Base-by-base conservation (phyloP, 2,329 filamentous ascomycete genomes). In the Trichophyton verrucosum region DNA sequence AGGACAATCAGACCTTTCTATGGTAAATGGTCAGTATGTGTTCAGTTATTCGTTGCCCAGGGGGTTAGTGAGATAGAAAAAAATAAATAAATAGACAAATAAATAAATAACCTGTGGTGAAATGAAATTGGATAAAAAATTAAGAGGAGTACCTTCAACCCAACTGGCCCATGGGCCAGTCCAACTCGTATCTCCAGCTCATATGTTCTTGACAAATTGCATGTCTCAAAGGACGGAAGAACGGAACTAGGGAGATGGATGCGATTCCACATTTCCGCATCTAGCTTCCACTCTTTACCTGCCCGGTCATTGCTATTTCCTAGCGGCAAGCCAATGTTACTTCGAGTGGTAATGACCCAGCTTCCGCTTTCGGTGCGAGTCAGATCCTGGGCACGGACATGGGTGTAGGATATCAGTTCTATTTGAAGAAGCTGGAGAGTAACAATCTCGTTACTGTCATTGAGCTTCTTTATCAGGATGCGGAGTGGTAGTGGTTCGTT, bases 171-270 rank as follows among this genome's bases (percentile, higher is more conserved):
- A 79, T 89, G 91, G 61, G 84, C 84, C 42, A 96, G 73, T 1
- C 90, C 90, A 6, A 96, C 77, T 62, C 85, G 85, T 46, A 96
- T 77, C 73, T 96, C 90, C 42, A 99, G 75, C 70, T 91, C 87
- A 72, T 99, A 97, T 58, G 77, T 81, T 30, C 92, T 83, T 58
- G 82, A 81, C 57, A 97, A 82, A 72, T 97, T 97, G 75, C 94
- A 99, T 0, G 91, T 89, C 57, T 84, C 80, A 70, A 99, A 99
- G 0, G 85, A 86, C 0, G 94, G 94, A 8, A 90, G 86, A 9
- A 99, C 84, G 0, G 89, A 92, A 71, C 89, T 94, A 1, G 92
- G 94, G 4, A 97, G 77, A 0, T 84, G 78, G 57, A 83, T 78
- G 46, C 79, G 78, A 64, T 82, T 82, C 94, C 94, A 99, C 46